phyloP scores from a whole-genome alignment of 257 asterid species.

The Nemophila menziesii region DNA sequence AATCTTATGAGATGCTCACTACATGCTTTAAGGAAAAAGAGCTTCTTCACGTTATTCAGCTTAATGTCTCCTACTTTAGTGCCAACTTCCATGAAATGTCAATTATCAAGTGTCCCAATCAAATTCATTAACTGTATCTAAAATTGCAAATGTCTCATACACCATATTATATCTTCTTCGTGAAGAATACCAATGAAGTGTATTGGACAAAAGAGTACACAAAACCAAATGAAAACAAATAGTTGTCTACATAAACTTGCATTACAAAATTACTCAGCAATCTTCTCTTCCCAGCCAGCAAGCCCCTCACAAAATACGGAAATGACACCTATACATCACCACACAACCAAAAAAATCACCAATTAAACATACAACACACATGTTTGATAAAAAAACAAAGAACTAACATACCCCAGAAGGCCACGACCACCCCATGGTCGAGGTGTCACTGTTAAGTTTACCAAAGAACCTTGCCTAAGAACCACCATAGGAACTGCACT shows the following conservation, averaged over 20 bases:
- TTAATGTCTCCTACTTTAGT: not conserved
- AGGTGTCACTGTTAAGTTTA: conserved; percentile 59
- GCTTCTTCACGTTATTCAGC: too few relatives aligned
- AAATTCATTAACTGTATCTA: not conserved
- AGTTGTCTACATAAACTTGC: not conserved
- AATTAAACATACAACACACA: not conserved
- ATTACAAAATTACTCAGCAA: not conserved
- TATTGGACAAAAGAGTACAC: not conserved
- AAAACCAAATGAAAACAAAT: not conserved
- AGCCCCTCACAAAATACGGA: not conserved
- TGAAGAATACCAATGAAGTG: not conserved
- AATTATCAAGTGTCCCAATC: not conserved
- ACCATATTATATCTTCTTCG: not conserved
- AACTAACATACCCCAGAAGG: conserved; percentile 51
- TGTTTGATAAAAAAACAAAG: not conserved
- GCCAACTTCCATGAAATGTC: not conserved
- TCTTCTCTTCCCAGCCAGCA: not conserved
- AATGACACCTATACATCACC: not conserved
- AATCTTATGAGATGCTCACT: too few relatives aligned
- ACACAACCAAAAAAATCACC: not conserved
- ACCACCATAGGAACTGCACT: conserved; percentile 46
- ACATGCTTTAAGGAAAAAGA: too few relatives aligned
- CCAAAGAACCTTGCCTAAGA: conserved; percentile 58
- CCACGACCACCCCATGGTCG: conserved; percentile 91
- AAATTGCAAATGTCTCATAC: too few relatives aligned